phyloP scores from a whole-genome alignment of 441 rosid species.

The Biscutella laevigata region DNA sequence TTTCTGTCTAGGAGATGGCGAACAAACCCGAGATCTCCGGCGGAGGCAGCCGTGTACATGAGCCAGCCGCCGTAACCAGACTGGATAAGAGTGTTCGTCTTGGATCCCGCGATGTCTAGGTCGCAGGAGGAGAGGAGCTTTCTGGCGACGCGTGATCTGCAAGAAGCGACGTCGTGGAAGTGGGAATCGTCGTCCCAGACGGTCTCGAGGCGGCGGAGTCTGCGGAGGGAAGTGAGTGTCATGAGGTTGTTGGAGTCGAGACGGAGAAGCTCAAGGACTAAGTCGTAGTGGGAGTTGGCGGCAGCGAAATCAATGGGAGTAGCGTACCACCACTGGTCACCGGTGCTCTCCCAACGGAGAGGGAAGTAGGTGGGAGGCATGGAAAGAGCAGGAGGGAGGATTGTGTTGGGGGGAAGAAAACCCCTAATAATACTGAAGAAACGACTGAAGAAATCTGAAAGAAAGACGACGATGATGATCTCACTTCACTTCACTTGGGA shows the following conservation, averaged over 20 bases:
- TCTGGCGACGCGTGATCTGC: constrained; percentile 59
- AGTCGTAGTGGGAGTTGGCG: constrained; percentile 74
- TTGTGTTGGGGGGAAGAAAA: too few species aligned
- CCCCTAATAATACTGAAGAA: too few species aligned
- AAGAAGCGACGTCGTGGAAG: constrained; percentile 60
- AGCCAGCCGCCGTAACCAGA: constrained; percentile 89
- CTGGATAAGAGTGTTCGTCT: constrained; percentile 47
- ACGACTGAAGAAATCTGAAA: too few species aligned
- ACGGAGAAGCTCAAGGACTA: constrained; percentile 71
- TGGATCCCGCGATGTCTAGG: constrained; percentile 21
- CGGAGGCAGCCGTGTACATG: constrained; percentile 77
- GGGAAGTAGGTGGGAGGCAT: constrained; percentile 72
- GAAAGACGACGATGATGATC: too few species aligned
- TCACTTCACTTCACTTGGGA: too few species aligned
- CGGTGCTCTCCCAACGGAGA: constrained; percentile 90
- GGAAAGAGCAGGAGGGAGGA: too few species aligned
- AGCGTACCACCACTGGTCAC: constrained; percentile 96
- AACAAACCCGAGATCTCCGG: constrained; percentile 63
- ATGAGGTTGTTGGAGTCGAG: constrained; percentile 78
- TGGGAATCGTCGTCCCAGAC: constrained; percentile 81
- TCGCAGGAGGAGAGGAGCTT: constrained; percentile 57
- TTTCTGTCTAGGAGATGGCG: constrained; percentile 52
- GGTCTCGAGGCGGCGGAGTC: constrained; percentile 80
- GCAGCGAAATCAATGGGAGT: constrained; percentile 88
- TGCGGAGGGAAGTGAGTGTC: constrained; percentile 75